Evolutionary conservation across 495 filamentous ascomycete species (phyloP).

Genomic region (Bryoglossum gracile): DNA sequence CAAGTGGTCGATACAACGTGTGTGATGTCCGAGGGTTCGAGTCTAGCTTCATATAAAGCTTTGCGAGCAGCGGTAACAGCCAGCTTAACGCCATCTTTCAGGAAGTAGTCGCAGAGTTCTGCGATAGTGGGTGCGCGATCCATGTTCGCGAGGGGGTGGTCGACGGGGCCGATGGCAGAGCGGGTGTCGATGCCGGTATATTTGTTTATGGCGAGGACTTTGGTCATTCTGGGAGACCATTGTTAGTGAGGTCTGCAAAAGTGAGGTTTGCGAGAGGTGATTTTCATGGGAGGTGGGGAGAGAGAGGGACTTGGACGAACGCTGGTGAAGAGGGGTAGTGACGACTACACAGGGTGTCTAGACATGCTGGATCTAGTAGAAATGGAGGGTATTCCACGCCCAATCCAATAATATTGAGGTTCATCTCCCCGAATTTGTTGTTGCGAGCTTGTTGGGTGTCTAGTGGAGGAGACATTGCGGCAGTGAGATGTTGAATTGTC

Average conservation of each 20-base stretch:
- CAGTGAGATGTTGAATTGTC: background rate
- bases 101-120: slow-evolving; percentile 47
- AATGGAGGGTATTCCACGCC: slow-evolving; percentile 44
- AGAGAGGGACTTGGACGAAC: slow-evolving; percentile 28
- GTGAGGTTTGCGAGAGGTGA: too few relatives aligned
- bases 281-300: slow-evolving; percentile 6
- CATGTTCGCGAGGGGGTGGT: slow-evolving; percentile 50
- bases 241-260: too few relatives aligned
- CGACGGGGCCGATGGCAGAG: slow-evolving; percentile 48
- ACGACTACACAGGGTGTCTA: slow-evolving; percentile 36
- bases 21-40: slow-evolving; percentile 45
- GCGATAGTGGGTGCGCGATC: slow-evolving; percentile 45
- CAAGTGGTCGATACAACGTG: slow-evolving; percentile 61
- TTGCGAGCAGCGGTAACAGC: slow-evolving; percentile 50
- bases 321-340: slow-evolving; percentile 44
- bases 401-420: slow-evolving; percentile 44
- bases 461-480: slow-evolving; percentile 9
- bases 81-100: slow-evolving; percentile 50
- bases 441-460: slow-evolving; percentile 7
- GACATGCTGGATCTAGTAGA: slow-evolving; percentile 30
- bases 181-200: slow-evolving; percentile 57
- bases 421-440: slow-evolving; percentile 22
- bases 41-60: slow-evolving; percentile 48
- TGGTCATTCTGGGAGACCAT: slow-evolving; percentile 43
- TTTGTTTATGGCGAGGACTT: slow-evolving; percentile 54